Evolutionary conservation across 2,329 filamentous ascomycete species (phyloP).

Genomic region (Colletotrichum tropicale): DNA sequence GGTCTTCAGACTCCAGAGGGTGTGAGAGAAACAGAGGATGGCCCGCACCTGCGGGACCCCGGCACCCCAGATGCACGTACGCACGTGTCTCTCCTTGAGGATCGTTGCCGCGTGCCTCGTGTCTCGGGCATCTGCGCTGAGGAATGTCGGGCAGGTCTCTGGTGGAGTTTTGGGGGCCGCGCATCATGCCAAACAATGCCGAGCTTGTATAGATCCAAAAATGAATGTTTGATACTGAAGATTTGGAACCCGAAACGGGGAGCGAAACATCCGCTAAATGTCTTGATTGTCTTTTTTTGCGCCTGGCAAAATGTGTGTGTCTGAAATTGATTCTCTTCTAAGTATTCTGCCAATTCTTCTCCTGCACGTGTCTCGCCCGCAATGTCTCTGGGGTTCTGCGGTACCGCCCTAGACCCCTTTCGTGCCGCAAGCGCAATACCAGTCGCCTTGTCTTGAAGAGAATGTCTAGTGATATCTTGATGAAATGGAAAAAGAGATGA

Average conservation of each 20-base stretch:
- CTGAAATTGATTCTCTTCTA: not conserved
- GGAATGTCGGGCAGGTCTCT: not conserved
- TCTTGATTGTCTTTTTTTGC: not conserved
- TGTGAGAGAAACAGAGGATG: not conserved
- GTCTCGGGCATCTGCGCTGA: constrained; percentile 1
- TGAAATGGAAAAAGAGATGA: not conserved
- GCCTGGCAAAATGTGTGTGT: not conserved
- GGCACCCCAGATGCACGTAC: not conserved
- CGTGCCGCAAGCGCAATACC: not conserved
- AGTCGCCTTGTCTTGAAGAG: not conserved
- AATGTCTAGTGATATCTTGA: not conserved
- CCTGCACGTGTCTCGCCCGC: not conserved
- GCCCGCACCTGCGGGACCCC: not conserved
- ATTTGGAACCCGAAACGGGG: not conserved
- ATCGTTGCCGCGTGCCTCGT: not conserved
- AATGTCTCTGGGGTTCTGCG: not conserved
- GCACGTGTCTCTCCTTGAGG: not conserved
- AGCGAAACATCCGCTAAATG: not conserved
- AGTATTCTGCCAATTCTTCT: not conserved
- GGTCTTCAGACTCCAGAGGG: not conserved
- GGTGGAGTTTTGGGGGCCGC: not conserved
- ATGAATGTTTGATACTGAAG: not conserved
- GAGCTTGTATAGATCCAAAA: not conserved
- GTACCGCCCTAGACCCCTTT: not conserved
- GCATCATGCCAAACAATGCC: not conserved